phyloP scores from a whole-genome alignment of 2,329 filamentous ascomycete genomes.

The Pseudocercospora eumusae region DNA sequence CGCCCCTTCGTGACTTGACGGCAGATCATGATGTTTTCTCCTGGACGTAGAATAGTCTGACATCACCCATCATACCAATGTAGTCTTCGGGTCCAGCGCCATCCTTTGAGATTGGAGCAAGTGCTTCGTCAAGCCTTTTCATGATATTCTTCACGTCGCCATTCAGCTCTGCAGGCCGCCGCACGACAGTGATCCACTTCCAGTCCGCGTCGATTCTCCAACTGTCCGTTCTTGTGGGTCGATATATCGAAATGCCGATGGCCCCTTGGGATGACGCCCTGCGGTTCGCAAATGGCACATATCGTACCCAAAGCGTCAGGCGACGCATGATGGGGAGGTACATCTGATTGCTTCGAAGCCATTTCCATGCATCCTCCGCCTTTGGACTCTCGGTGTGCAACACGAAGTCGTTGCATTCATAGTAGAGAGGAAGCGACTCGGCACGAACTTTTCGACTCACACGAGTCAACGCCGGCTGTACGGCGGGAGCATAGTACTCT shows the following conservation, averaged over 20 bases:
- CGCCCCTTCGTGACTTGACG: too few species aligned
- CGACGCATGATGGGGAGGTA: conserved; percentile 27
- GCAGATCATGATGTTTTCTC: conserved; percentile 27
- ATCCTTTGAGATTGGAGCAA: conserved; percentile 17
- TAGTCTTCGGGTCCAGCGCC: conserved; percentile 26
- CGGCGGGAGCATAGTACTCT: conserved; percentile 32
- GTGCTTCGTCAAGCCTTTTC: conserved; percentile 21
- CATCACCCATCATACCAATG: conserved; percentile 23
- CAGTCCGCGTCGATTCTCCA: conserved; percentile 32
- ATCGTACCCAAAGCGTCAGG: conserved; percentile 35
- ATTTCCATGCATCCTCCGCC: conserved; percentile 31
- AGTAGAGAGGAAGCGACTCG: conserved; percentile 37
- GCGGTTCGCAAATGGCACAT: conserved; percentile 23
- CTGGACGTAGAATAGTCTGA: conserved; percentile 29
- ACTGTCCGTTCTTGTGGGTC: conserved; percentile 17
- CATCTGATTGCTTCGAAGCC: conserved; percentile 29
- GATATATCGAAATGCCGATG: conserved; percentile 27
- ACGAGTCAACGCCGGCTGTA: conserved; percentile 34
- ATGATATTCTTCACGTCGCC: conserved; percentile 32
- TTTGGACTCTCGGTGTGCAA: conserved; percentile 37
- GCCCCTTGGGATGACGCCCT: conserved; percentile 28
- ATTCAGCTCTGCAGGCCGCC: conserved; percentile 28
- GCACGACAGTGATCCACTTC: conserved; percentile 36
- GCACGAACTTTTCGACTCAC: conserved; percentile 34
- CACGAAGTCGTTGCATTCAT: conserved; percentile 36